phyloP scores from a whole-genome alignment of 352 stramenopile species.

The Peronospora tabacina region DNA sequence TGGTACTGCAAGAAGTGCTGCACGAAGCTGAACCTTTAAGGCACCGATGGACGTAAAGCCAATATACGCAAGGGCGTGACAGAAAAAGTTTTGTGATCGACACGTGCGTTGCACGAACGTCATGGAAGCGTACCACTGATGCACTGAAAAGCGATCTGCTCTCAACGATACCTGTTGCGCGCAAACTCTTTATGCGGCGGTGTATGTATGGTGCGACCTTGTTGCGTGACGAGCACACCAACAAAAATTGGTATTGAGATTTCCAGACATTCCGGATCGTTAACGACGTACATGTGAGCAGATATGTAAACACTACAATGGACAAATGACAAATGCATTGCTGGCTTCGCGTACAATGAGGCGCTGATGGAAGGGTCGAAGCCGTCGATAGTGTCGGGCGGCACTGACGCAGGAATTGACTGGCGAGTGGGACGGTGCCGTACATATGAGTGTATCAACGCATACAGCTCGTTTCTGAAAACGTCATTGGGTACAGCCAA shows the following conservation, averaged over 20 bases:
- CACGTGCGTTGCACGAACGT: constrained; percentile 1
- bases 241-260: constrained; percentile 47
- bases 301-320: constrained; percentile 5
- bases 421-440: constrained; percentile 88
- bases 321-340: neutral
- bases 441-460: constrained; percentile 87
- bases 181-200: constrained; percentile 50
- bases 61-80: constrained; percentile 20
- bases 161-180: constrained; percentile 44
- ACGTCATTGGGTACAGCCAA: constrained; percentile 82
- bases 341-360: constrained; percentile 16
- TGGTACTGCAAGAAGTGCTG: constrained; percentile 85
- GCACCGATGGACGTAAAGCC: constrained; percentile 9
- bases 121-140: constrained; percentile 30
- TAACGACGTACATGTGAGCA: neutral
- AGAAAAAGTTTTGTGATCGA: constrained; percentile 1
- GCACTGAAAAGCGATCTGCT: constrained; percentile 49
- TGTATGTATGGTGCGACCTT: constrained; percentile 23
- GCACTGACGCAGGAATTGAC: constrained; percentile 50
- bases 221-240: constrained; percentile 27
- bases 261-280: constrained; percentile 38
- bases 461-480: constrained; percentile 89
- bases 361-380: constrained; percentile 28
- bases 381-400: constrained; percentile 49
- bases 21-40: constrained; percentile 32